A percentile compares a stretch with the other conserved stretches of the same genome.
These are phyloP conservation scores for Nakazawaea laoshanensis DNA, from an alignment of 805 yeast species.

Conservation along the genomic window DNA sequence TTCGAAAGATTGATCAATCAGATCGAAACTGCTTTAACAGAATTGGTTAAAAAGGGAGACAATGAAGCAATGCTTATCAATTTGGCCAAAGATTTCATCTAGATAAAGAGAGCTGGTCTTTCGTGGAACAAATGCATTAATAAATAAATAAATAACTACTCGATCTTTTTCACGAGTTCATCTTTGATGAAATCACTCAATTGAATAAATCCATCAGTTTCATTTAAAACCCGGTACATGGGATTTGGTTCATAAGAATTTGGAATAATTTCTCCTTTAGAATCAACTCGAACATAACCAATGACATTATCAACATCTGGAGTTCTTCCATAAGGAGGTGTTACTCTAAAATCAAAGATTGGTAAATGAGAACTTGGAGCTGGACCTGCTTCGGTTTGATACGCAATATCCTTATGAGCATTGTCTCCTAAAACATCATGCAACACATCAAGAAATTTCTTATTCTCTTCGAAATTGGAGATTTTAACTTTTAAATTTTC, in stretches of 20 bases:
- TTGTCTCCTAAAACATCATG: slow-evolving; percentile 16
- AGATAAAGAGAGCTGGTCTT: slow-evolving; percentile 14
- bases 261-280: slow-evolving; percentile 43
- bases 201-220: slow-evolving; percentile 39
- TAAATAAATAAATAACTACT: slow-evolving; percentile 2
- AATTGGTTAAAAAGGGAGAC: slow-evolving; percentile 21
- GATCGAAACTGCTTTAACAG: slow-evolving; percentile 26
- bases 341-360: slow-evolving; percentile 58
- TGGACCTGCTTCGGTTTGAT: slow-evolving; percentile 45
- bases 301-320: slow-evolving; percentile 65
- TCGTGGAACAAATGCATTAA: background rate
- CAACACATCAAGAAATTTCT: slow-evolving; percentile 16
- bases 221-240: slow-evolving; percentile 43
- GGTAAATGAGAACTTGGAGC: slow-evolving; percentile 54
- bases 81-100: slow-evolving; percentile 35
- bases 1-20: slow-evolving; percentile 35
- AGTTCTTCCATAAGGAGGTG: slow-evolving; percentile 55
- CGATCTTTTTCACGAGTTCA: slow-evolving; percentile 18
- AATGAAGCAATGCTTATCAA: slow-evolving; percentile 30
- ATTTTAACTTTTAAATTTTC: slow-evolving; percentile 12
- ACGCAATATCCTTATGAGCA: slow-evolving; percentile 39
- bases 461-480: slow-evolving; percentile 19
- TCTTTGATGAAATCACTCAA: slow-evolving; percentile 44
- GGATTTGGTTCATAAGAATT: slow-evolving; percentile 49
- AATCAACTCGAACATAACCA: slow-evolving; percentile 60